Conservation (phyloP, 1,139 yeast species). For the Suhomyces taliae region DNA sequence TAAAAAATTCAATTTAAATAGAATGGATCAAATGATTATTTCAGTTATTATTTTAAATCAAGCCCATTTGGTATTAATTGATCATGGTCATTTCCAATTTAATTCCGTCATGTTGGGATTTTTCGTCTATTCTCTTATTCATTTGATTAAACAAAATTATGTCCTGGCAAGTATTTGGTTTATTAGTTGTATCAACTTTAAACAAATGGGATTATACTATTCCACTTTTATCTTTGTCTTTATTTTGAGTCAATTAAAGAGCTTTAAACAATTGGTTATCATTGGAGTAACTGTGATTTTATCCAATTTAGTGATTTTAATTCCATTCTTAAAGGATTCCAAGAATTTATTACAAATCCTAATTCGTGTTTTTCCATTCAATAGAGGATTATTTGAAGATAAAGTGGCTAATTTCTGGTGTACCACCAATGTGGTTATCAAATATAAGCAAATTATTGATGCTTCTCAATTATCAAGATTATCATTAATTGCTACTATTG, state of each 20-base stretch:
- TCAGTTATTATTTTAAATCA: constrained; percentile 75
- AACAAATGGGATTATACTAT: constrained; percentile 94
- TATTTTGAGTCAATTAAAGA: constrained; percentile 39
- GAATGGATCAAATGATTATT: constrained; percentile 76
- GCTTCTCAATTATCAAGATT: constrained; percentile 59
- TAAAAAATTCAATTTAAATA: constrained; percentile 48
- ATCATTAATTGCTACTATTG: constrained; percentile 63
- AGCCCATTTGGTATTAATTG: constrained; percentile 80
- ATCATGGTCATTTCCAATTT: constrained; percentile 97
- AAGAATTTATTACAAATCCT: constrained; percentile 36
- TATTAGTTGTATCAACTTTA: constrained; percentile 75
- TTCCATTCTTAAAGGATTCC: constrained; percentile 53
- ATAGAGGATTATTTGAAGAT: constrained; percentile 95
- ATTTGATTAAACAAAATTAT: constrained; percentile 62
- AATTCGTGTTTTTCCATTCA: constrained; percentile 83
- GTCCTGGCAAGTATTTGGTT: constrained; percentile 77
- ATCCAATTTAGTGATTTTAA: constrained; percentile 53
- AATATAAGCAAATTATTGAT: constrained; percentile 59
- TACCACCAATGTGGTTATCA: constrained; percentile 73
- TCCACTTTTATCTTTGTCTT: constrained; percentile 86
- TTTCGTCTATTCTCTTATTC: constrained; percentile 65
- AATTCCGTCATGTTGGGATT: constrained; percentile 94
- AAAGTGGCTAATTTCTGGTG: constrained; percentile 99
- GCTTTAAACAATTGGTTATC: constrained; percentile 51
- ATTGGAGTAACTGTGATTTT: constrained; percentile 64